A percentile compares a stretch with the other conserved stretches of the same genome.
phyloP scores from a whole-genome alignment of 108 stramenopile genomes.

The Thalassiosira profunda region DNA sequence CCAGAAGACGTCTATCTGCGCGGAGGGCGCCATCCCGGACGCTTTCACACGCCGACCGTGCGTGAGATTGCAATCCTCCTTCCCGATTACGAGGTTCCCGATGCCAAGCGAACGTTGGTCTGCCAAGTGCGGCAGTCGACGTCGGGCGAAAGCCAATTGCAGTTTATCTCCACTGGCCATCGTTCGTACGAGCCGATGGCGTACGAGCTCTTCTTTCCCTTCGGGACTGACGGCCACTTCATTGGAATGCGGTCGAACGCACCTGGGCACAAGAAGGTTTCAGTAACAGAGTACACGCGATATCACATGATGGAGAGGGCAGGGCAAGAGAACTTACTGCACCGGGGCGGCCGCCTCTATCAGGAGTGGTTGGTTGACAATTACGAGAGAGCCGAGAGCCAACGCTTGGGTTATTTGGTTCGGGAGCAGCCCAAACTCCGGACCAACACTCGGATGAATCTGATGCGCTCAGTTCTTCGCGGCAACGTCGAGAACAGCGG shows the following conservation, averaged over 20 bases:
- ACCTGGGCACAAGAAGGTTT: background rate
- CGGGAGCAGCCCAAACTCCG: conserved; percentile 13
- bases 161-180: background rate
- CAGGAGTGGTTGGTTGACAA: conserved; percentile 19
- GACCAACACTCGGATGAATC: background rate
- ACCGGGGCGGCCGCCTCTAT: background rate
- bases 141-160: background rate
- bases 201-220: conserved; percentile 17
- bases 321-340: background rate
- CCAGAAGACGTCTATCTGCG: background rate
- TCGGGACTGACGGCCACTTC: conserved; percentile 22
- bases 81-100: background rate
- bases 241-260: background rate
- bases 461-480: background rate
- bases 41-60: background rate
- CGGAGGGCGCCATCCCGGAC: conserved; percentile 1
- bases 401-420: background rate
- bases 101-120: too few relatives aligned
- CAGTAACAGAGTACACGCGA: background rate
- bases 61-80: background rate
- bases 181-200: conserved; percentile 2
- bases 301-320: conserved; percentile 4
- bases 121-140: too few relatives aligned
- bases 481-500: conserved; percentile 11
- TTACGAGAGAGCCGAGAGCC: conserved; percentile 4